A percentile compares a stretch with the other conserved stretches of the same genome.
Evolutionary conservation across 208 protist genomes (phyloP).

Genomic region (Leishmania turanica): DNA sequence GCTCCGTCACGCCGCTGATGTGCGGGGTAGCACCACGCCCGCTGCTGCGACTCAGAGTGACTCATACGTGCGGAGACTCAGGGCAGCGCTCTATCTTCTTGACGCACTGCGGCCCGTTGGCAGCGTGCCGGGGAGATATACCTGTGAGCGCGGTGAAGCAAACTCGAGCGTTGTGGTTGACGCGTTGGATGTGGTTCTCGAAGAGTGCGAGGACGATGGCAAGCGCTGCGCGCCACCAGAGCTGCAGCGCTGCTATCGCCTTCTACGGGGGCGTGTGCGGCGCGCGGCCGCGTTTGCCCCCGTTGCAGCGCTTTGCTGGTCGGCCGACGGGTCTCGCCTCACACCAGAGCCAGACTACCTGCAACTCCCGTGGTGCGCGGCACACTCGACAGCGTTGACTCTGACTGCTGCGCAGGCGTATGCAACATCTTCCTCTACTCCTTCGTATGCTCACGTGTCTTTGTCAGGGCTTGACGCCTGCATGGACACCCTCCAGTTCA

Average conservation of each 20-base stretch:
- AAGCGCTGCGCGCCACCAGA: neutral
- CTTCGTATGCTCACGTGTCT: neutral
- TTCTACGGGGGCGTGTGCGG: neutral
- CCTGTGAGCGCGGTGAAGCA: neutral
- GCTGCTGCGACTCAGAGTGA: neutral
- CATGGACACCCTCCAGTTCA: conserved; percentile 6
- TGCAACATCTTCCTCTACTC: neutral
- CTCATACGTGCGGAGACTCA: neutral
- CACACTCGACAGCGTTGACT: conserved; percentile 1
- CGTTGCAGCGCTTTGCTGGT: neutral
- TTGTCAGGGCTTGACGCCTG: neutral
- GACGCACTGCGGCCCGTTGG: neutral
- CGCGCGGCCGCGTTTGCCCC: conserved; percentile 2
- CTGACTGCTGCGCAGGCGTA: neutral
- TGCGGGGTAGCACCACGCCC: neutral
- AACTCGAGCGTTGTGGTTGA: neutral
- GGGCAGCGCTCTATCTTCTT: conserved; percentile 2
- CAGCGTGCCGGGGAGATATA: neutral
- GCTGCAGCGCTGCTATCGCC: neutral
- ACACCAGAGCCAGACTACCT: conserved; percentile 2
- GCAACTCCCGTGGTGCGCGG: conserved; percentile 4
- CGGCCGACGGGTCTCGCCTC: neutral
- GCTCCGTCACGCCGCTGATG: neutral
- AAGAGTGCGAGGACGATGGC: neutral
- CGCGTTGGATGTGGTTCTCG: conserved; percentile 4